Base-by-base conservation (phyloP, 2,329 filamentous ascomycete species). In the Pestalotiopsis sp. region DNA sequence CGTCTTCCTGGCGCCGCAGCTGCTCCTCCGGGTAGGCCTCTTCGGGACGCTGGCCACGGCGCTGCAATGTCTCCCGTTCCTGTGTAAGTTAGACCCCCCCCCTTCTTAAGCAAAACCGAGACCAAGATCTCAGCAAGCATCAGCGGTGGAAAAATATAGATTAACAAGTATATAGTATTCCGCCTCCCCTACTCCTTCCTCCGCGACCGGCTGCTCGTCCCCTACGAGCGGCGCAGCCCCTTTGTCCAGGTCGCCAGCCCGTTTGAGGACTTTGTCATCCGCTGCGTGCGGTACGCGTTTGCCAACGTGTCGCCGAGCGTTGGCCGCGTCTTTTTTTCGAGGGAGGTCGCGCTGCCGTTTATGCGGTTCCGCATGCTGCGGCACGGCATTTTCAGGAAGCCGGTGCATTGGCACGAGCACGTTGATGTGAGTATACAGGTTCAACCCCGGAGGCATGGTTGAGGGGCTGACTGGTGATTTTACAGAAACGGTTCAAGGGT, bases 231-330 rank as follows among this genome's bases (percentile, higher is more conserved):
- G 5, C 85, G 84, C 70, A 83, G 88, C 5, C 86, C 88, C 1
- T 94, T 94, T 73, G 87, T 91, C n/a, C 89, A 86, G 72, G 85
- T 86, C 67, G 89, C 92, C n/a, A 90, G 90, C 3, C 80, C 88
- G 1, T 95, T 95, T 75, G 92, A 95, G 78, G 92, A 95, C 76
- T 78, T 94, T 58, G 92, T 94, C 63, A 86, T 95, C 69, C 87
- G 92, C 69, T 94, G 91, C 75, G 92, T 96, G 45, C 87, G 92
- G 66, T 94, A 92, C 83, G 92, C 91, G 14, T 95, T 95, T 76
- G 87, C 90, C 31, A 87, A 88, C 70, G 89, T 95, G 71, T 91
- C 91, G 2, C 85, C 91, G 9, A 84, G 82, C 41, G 87, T 95
- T 31, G 91, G 90, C 4, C 86, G 91, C 52, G 90, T 95, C 17